A percentile compares a stretch with the other conserved stretches of the same genome.
phyloP scores from a whole-genome alignment of 1,284 basidiomycete genomes.

The Trametes versicolor region DNA sequence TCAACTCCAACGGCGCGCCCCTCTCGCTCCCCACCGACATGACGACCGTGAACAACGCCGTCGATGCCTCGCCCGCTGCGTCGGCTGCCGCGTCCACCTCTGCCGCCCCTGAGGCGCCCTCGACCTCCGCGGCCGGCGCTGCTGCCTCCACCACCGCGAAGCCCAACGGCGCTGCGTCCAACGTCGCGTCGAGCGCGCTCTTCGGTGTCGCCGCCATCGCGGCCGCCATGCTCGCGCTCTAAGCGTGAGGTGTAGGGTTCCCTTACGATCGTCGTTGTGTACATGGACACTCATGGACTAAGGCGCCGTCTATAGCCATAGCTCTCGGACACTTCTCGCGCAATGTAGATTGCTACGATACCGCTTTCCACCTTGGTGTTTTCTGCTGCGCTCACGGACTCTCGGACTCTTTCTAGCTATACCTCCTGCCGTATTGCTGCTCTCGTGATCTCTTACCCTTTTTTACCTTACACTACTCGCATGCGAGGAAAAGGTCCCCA shows the following conservation, averaged over 20 bases:
- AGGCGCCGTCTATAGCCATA: constrained; percentile 32
- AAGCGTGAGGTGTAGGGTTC: constrained; percentile 38
- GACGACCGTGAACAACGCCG: constrained; percentile 46
- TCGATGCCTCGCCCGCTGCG: constrained; percentile 41
- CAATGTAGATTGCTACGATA: constrained; percentile 37
- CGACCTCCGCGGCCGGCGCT: constrained; percentile 41
- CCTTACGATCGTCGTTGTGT: constrained; percentile 20
- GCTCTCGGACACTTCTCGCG: constrained; percentile 34
- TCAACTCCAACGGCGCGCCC: constrained; percentile 55
- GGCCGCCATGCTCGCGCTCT: constrained; percentile 67
- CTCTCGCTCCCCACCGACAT: constrained; percentile 69
- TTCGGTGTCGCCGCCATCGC: constrained; percentile 60
- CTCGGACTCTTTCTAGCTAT: constrained; percentile 36
- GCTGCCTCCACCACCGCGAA: constrained; percentile 35
- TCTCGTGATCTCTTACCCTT: constrained; percentile 36
- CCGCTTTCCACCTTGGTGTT: constrained; percentile 29
- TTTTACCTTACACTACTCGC: constrained; percentile 43
- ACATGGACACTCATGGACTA: constrained; percentile 30
- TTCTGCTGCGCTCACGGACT: constrained; percentile 34
- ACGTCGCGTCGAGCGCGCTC: constrained; percentile 59
- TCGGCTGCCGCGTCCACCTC: constrained; percentile 41
- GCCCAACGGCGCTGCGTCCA: constrained; percentile 58
- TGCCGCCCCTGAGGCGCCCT: constrained; percentile 40
- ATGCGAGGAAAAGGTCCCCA: constrained; percentile 48
- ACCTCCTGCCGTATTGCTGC: constrained; percentile 25